These are phyloP conservation scores for Hyphodiscus hymeniophilus DNA, from an alignment of 495 filamentous ascomycete genomes.

Conservation along the genomic window DNA sequence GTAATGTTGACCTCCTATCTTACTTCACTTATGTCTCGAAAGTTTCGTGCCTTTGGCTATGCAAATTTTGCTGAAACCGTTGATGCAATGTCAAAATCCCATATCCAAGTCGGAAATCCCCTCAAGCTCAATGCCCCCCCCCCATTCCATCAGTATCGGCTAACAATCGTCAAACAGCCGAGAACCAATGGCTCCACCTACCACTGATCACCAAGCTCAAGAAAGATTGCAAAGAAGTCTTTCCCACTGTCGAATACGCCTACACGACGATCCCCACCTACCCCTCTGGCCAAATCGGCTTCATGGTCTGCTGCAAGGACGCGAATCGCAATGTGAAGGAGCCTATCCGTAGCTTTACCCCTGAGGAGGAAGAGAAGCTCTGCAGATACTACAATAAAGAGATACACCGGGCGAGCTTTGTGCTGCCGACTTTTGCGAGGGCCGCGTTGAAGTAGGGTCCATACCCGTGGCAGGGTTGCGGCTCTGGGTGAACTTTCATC, in stretches of 20 bases:
- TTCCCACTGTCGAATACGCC: constrained; percentile 95
- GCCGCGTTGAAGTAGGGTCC: constrained; percentile 58
- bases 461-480: no score
- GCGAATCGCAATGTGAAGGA: constrained; percentile 68
- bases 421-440: constrained; percentile 87
- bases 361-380: constrained; percentile 83
- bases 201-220: constrained; percentile 82
- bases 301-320: constrained; percentile 99
- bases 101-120: no score
- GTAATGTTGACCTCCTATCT: no score
- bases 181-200: constrained; percentile 99
- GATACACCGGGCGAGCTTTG: constrained; percentile 89
- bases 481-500: no score
- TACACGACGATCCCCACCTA: constrained; percentile 99
- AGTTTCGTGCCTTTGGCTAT: no score
- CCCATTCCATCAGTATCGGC: background rate
- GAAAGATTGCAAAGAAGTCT: constrained; percentile 94
- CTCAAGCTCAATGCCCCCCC: background rate
- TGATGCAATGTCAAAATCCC: no score
- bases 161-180: constrained; percentile 47
- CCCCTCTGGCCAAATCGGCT: constrained; percentile 97
- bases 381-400: constrained; percentile 94
- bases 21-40: no score
- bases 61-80: no score
- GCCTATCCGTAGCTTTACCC: constrained; percentile 68